phyloP scores from a whole-genome alignment of 371 early-diverging fungal species.

The Lichtheimia ramosa region DNA sequence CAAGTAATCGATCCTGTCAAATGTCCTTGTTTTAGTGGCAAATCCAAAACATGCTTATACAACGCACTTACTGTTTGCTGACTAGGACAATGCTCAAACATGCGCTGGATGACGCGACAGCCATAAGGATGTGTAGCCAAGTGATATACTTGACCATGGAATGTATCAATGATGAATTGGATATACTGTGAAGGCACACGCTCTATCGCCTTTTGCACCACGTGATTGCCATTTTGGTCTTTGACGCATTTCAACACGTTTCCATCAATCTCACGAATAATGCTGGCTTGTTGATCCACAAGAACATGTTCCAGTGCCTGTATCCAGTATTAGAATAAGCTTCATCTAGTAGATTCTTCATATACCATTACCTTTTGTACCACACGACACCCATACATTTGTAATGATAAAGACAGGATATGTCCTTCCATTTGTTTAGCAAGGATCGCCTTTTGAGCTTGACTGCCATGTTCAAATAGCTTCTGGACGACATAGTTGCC shows the following conservation, averaged over 20 bases:
- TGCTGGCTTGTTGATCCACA: slow-evolving; percentile 83
- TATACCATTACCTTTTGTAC: slow-evolving; percentile 80
- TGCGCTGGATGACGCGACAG: slow-evolving; percentile 99
- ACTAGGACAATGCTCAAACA: slow-evolving; percentile 97
- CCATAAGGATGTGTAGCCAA: slow-evolving; percentile 99
- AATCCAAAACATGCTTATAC: not conserved
- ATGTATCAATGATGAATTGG: slow-evolving; percentile 96
- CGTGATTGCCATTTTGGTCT: slow-evolving; percentile 99
- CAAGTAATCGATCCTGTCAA: slow-evolving; percentile 69
- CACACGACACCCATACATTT: slow-evolving; percentile 99
- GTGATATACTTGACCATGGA: slow-evolving; percentile 94
- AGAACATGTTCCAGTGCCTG: slow-evolving; percentile 90
- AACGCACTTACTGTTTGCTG: slow-evolving; percentile 64
- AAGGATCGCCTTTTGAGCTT: slow-evolving; percentile 82
- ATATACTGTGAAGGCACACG: slow-evolving; percentile 90
- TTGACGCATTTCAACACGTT: slow-evolving; percentile 97
- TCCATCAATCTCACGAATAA: slow-evolving; percentile 93
- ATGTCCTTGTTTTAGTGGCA: not conserved
- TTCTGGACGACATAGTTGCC: slow-evolving; percentile 99
- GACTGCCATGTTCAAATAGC: slow-evolving; percentile 95
- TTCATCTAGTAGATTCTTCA: slow-evolving; percentile 3
- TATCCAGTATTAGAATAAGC: not conserved
- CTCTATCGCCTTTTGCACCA: slow-evolving; percentile 99
- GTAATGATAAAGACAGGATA: slow-evolving; percentile 91
- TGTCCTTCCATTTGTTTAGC: slow-evolving; percentile 94